Percentiles rank a stretch among this genome's conserved stretches.
phyloP scores from a whole-genome alignment of 2,329 filamentous ascomycete genomes.

The Fusarium tanahbumbuense region DNA sequence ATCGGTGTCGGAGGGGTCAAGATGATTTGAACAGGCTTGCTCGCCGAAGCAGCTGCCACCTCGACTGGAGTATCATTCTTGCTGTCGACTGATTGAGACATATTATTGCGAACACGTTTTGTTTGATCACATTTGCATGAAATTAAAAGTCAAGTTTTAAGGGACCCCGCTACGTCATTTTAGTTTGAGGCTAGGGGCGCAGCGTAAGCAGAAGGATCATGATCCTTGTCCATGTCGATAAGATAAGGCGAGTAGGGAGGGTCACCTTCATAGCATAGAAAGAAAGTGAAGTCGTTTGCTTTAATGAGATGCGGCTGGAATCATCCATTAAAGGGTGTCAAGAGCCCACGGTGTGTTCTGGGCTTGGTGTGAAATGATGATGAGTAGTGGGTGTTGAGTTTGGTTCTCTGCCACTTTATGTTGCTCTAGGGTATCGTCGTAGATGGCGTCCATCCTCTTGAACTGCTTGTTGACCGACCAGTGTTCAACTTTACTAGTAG shows the following conservation, averaged over 20 bases:
- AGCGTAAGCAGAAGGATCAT: background rate
- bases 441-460: background rate
- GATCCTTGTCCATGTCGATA: background rate
- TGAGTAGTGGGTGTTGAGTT: background rate
- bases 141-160: background rate
- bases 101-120: background rate
- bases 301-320: background rate
- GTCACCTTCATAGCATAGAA: background rate
- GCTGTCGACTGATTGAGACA: background rate
- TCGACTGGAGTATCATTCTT: background rate
- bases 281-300: background rate
- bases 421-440: background rate
- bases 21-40: conserved; percentile 23
- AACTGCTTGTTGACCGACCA: background rate
- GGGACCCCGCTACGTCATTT: background rate
- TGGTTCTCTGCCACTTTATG: background rate
- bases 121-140: background rate
- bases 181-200: background rate
- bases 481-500: background rate
- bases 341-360: background rate
- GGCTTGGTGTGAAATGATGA: background rate
- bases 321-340: background rate
- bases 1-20: conserved; percentile 37
- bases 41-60: background rate
- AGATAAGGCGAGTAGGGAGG: background rate